Percentiles rank a stretch among this genome's conserved stretches.
phyloP scores from a whole-genome alignment of 2,329 filamentous ascomycete genomes.

The Microdochium bolleyi region DNA sequence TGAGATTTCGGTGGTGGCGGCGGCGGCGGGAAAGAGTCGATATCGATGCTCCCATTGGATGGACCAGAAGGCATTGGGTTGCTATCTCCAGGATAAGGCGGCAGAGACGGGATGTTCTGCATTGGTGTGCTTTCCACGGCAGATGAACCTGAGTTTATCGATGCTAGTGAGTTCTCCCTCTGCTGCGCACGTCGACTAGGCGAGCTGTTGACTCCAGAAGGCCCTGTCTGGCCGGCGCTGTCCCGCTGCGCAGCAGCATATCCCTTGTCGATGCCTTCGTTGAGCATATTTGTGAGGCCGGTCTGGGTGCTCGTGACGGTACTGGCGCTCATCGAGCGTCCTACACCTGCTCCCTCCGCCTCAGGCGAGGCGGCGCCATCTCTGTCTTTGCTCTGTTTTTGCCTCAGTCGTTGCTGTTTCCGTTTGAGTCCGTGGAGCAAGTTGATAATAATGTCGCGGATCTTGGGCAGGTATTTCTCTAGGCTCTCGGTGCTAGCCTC shows the following conservation, averaged over 20 bases:
- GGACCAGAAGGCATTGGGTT: conserved; percentile 37
- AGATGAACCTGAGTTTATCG: conserved; percentile 49
- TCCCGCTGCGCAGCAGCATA: conserved; percentile 33
- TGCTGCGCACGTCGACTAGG: conserved; percentile 38
- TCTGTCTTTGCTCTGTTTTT: conserved; percentile 53
- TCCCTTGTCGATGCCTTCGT: conserved; percentile 50
- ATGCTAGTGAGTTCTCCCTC: conserved; percentile 43
- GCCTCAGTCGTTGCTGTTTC: conserved; percentile 83
- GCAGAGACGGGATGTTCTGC: conserved; percentile 68
- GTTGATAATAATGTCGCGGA: conserved; percentile 98
- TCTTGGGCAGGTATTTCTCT: conserved; percentile 86
- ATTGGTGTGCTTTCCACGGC: conserved; percentile 66
- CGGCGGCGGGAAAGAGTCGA: conserved; percentile 64
- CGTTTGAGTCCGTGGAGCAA: conserved; percentile 91
- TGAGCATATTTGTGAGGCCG: conserved; percentile 48
- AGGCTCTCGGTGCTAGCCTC: conserved; percentile 90
- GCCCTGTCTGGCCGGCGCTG: conserved; percentile 13
- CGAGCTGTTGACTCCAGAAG: conserved; percentile 26
- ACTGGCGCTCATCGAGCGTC: conserved; percentile 49
- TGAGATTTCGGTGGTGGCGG: conserved; percentile 75
- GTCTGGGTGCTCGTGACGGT: conserved; percentile 50
- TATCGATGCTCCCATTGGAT: conserved; percentile 39
- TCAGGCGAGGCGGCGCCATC: conserved; percentile 28
- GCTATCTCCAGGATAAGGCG: conserved; percentile 61
- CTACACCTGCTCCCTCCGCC: conserved; percentile 24